Conservation (phyloP, 306 rosid species). For the Vachellia collinsii region DNA sequence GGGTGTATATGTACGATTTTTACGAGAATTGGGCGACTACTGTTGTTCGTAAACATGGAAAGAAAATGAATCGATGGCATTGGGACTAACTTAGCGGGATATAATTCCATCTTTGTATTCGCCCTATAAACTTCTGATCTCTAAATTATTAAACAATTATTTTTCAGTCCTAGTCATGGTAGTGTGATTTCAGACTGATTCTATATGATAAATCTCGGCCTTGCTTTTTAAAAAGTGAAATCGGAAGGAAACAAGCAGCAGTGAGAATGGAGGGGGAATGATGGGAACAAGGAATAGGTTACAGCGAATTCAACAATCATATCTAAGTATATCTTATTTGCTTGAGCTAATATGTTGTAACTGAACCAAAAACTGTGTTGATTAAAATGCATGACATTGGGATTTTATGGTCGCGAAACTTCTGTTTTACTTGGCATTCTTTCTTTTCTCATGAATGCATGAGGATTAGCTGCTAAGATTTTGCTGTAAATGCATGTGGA, state of each 20-base stretch:
- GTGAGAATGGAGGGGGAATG: conserved; percentile 20
- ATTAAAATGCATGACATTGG: background rate
- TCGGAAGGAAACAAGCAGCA: background rate
- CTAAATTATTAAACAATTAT: conserved; percentile 11
- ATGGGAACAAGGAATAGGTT: background rate
- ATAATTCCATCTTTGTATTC: background rate
- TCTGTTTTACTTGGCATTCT: background rate
- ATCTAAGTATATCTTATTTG: conserved; percentile 12
- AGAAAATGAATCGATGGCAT: conserved; percentile 29
- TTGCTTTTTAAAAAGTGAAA: background rate
- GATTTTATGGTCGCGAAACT: background rate
- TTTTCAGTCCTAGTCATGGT: background rate
- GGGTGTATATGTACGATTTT: background rate
- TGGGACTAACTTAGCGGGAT: background rate
- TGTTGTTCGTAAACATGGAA: background rate
- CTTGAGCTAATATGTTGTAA: background rate
- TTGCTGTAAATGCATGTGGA: conserved; percentile 7
- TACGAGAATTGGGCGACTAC: background rate
- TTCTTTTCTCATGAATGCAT: background rate
- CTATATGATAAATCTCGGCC: background rate
- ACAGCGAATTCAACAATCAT: background rate
- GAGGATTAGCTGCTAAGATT: background rate
- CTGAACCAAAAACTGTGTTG: background rate
- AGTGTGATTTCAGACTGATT: background rate
- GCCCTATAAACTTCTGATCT: background rate